phyloP scores from a whole-genome alignment of 2,329 filamentous ascomycete species.

The Furcasterigmium sp. region DNA sequence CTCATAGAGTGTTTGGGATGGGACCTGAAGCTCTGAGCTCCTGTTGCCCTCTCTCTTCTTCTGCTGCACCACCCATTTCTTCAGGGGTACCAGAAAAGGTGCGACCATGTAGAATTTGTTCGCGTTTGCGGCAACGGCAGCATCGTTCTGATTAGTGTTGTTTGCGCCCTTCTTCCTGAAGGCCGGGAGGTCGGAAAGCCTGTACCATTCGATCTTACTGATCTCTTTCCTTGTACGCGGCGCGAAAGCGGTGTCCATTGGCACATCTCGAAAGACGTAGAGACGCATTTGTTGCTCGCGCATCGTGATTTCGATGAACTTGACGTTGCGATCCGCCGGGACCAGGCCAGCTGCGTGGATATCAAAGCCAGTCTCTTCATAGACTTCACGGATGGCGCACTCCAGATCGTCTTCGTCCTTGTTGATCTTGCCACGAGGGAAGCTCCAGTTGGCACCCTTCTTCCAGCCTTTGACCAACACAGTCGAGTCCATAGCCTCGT shows the following conservation, averaged over 20 bases:
- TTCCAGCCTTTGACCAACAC: conserved; percentile 97
- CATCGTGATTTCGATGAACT: conserved; percentile 85
- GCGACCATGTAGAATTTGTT: conserved; percentile 99
- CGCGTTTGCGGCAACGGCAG: conserved; percentile 53
- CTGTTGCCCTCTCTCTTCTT: conserved; percentile 62
- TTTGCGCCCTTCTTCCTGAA: conserved; percentile 64
- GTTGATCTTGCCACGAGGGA: conserved; percentile 95
- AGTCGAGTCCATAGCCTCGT: conserved; percentile 88
- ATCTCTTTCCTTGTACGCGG: conserved; percentile 95
- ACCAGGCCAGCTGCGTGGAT: conserved; percentile 71
- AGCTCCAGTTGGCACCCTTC: conserved; percentile 93
- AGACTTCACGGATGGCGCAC: conserved; percentile 90
- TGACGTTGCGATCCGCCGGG: conserved; percentile 63
- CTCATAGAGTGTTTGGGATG: conserved; percentile 41
- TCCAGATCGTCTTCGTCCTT: conserved; percentile 92
- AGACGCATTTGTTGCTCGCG: conserved; percentile 88
- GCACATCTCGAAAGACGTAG: conserved; percentile 86
- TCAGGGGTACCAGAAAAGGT: conserved; percentile 79
- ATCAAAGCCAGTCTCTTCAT: conserved; percentile 93
- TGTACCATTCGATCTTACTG: conserved; percentile 95
- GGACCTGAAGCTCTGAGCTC: conserved; percentile 32
- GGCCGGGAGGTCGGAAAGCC: conserved; percentile 79
- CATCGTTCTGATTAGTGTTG: conserved; percentile 47
- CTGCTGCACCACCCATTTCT: conserved; percentile 86
- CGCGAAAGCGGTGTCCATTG: conserved; percentile 81